Evolutionary conservation across 1,284 basidiomycete species (phyloP).

Genomic region (Ganoderma multipileum): DNA sequence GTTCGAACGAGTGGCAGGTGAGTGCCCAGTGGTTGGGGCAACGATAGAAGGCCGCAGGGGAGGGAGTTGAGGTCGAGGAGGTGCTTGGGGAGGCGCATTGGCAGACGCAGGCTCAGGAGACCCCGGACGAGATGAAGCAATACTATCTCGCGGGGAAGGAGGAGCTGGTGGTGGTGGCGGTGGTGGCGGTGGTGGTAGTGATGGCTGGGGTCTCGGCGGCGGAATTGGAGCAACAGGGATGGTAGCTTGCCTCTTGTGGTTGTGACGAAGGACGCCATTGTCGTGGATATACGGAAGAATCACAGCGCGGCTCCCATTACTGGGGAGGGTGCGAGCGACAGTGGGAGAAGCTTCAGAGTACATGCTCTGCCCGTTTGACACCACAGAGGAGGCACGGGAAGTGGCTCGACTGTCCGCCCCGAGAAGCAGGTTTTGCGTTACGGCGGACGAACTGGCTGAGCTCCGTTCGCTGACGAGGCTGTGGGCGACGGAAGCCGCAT

Average conservation of each 20-base stretch:
- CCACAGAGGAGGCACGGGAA: conserved; percentile 58
- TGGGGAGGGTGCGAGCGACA: conserved; percentile 36
- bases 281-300: conserved; percentile 40
- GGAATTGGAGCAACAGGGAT: conserved; percentile 18
- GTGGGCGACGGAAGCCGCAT: conserved; percentile 29
- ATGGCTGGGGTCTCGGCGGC: conserved; percentile 15
- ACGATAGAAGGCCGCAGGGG: neutral
- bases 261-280: conserved; percentile 41
- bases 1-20: conserved; percentile 56
- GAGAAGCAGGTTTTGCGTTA: conserved; percentile 39
- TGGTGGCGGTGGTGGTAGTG: conserved; percentile 18
- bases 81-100: neutral
- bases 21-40: conserved; percentile 13
- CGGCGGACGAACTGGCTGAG: conserved; percentile 42
- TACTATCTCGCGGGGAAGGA: conserved; percentile 1
- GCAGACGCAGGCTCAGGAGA: conserved; percentile 14
- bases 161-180: conserved; percentile 7
- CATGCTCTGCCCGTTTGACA: conserved; percentile 41
- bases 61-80: neutral
- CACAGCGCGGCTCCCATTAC: conserved; percentile 29
- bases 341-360: conserved; percentile 31
- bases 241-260: conserved; percentile 38
- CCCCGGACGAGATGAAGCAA: conserved; percentile 11
- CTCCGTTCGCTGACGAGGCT: conserved; percentile 32
- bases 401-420: conserved; percentile 39